Base-by-base conservation (phyloP, 345 rosid genomes). In the Syzygium jambos region DNA sequence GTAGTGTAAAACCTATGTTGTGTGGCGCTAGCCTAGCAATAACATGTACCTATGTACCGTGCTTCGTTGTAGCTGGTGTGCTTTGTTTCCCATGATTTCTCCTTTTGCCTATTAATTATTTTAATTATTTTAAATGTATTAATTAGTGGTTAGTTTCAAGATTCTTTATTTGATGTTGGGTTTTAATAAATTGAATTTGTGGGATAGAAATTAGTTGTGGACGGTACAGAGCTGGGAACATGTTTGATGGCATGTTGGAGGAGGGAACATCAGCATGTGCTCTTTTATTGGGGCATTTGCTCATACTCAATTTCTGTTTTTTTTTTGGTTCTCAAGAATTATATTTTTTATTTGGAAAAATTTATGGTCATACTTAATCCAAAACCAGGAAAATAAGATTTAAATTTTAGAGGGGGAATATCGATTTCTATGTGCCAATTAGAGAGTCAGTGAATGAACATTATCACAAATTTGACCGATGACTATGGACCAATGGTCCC, bases 261-360 rank as follows among this genome's bases (percentile, higher is more conserved):
- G 88, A 78, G 88, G 88, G 73, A 78, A 78, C 85, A 86, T 52
- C 34, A 78, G 51, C 85, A 77, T 93, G 96, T 92, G 96, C 93
- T 86, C 85, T 92, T 90, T 91, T 55, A 92, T 92, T 93, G 93
- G 92, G 87, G 92, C 94, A 93, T 92, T 94, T 92, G 93, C 87
- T 91, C 87, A 88, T 83, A 90, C 41, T 78, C 92, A 91, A 86
- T 89, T 88, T 89, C 77, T 51, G 78, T 84, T 80, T 78, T 73
- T 85, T 17, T 27, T 59, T 1, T 59, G 65, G 65, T n/a, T 59
- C 65, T 59, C 65, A 5, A 27, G 30, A 59, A 25, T 59, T 59
- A 59, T 59, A 59, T 25, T 83, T 82, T 82, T 7, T 12, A 14
- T 3, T 30, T 30, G 11, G 23, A 15, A n/a, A 84, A 15, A 84